Conservation (phyloP, 192 early-diverging fungal species). For the Gryganskiella cystojenkinii region DNA sequence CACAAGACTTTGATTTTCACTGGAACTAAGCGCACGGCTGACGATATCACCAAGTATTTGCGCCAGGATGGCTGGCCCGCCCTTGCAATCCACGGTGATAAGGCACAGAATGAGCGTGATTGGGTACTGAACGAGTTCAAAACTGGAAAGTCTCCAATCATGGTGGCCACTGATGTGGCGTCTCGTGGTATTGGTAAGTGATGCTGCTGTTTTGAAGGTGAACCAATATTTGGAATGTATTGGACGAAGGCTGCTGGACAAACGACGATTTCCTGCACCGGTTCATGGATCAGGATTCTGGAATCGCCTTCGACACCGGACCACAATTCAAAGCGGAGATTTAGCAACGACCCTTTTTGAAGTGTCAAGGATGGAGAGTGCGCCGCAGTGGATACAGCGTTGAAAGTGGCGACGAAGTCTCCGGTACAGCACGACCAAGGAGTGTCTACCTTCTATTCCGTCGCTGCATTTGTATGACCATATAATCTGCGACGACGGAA, state of each 20-base stretch:
- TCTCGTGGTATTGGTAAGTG: conserved; percentile 93
- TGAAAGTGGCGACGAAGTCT: no score
- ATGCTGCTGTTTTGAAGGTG: no score
- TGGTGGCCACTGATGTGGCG: conserved; percentile 99
- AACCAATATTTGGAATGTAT: no score
- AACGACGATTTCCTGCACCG: no score
- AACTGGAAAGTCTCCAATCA: conserved; percentile 83
- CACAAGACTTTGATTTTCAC: conserved; percentile 96
- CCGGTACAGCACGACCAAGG: no score
- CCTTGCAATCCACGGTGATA: conserved; percentile 97
- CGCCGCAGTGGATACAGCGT: no score
- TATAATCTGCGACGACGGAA: conserved; percentile 20
- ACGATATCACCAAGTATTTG: conserved; percentile 87
- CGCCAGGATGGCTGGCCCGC: conserved; percentile 93
- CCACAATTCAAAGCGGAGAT: no score
- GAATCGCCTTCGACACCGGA: no score
- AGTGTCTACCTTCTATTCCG: conserved; percentile 8
- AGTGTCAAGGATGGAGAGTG: no score
- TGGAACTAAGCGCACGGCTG: conserved; percentile 94
- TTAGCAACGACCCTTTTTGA: no score
- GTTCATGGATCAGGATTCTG: no score
- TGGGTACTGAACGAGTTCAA: conserved; percentile 97
- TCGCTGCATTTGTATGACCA: conserved; percentile 14
- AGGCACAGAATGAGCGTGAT: conserved; percentile 95
- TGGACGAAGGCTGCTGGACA: no score